These are phyloP conservation scores for Otatea glauca DNA, from an alignment of 176 grass and related monocot genomes.

Conservation along the genomic window DNA sequence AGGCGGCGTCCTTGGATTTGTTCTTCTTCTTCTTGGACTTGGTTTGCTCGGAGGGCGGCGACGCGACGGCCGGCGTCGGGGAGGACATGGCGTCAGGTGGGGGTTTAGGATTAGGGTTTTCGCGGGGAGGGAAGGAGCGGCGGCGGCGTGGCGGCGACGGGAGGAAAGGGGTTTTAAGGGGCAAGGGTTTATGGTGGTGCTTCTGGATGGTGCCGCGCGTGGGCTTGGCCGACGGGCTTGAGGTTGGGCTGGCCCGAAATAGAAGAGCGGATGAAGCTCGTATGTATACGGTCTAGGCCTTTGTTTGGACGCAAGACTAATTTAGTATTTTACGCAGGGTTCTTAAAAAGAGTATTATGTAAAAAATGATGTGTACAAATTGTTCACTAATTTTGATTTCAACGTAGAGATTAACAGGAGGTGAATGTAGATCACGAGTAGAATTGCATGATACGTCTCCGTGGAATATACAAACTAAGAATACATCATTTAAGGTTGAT, in stretches of 20 bases:
- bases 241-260: neutral
- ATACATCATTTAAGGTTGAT: neutral
- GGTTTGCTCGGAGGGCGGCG: conserved; percentile 44
- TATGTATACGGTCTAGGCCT: neutral
- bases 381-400: neutral
- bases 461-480: neutral
- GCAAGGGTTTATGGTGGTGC: conserved; percentile 48
- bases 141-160: conserved; percentile 24
- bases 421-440: too few species aligned
- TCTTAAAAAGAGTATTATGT: neutral
- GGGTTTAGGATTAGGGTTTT: conserved; percentile 43
- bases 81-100: conserved; percentile 63
- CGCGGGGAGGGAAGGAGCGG: neutral
- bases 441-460: neutral
- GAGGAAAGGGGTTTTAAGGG: conserved; percentile 43
- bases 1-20: conserved; percentile 47
- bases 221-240: neutral
- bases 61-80: conserved; percentile 49
- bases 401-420: neutral
- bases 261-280: neutral
- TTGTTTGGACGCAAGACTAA: neutral
- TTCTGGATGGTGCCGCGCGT: neutral
- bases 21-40: conserved; percentile 83
- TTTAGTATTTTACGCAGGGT: neutral
- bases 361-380: neutral